These are phyloP conservation scores for Psidium friedrichsthalianum DNA, from an alignment of 345 rosid genomes.

Conservation along the genomic window DNA sequence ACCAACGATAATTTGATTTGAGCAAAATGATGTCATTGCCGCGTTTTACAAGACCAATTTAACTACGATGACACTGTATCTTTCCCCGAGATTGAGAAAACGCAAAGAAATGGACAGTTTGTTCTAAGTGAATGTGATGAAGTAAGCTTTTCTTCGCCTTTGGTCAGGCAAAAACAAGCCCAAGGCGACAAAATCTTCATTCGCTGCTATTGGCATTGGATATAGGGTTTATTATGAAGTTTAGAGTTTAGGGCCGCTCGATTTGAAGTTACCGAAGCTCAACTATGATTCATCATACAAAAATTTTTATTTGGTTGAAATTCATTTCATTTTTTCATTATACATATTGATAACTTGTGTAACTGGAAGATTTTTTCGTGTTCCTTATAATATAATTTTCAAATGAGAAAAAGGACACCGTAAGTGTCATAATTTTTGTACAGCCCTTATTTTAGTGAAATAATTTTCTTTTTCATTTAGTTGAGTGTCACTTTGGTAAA, in stretches of 20 bases:
- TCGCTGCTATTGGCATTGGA: not conserved
- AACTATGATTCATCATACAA: too few species aligned
- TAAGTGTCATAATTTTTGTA: too few species aligned
- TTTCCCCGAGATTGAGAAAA: not conserved
- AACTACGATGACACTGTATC: not conserved
- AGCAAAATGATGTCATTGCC: not conserved
- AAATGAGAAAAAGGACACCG: too few species aligned
- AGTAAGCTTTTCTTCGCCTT: not conserved
- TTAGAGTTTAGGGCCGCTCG: not conserved
- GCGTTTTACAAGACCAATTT: not conserved
- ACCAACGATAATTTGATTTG: not conserved
- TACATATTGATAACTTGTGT: not conserved
- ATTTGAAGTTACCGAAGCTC: not conserved
- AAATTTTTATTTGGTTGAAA: too few species aligned
- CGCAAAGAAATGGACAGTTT: not conserved
- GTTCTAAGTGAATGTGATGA: not conserved
- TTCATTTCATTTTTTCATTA: too few species aligned
- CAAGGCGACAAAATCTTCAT: not conserved
- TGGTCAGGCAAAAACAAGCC: not conserved
- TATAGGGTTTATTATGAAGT: too few species aligned
- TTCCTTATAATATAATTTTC: not conserved
- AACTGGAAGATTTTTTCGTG: not conserved
- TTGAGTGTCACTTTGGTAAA: too few species aligned
- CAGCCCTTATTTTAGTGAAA: too few species aligned
- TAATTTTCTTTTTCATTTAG: not conserved